A percentile compares a stretch with the other conserved stretches of the same genome.
Conservation (phyloP, 192 early-diverging fungal genomes). For the Helicostylum pulchrum region DNA sequence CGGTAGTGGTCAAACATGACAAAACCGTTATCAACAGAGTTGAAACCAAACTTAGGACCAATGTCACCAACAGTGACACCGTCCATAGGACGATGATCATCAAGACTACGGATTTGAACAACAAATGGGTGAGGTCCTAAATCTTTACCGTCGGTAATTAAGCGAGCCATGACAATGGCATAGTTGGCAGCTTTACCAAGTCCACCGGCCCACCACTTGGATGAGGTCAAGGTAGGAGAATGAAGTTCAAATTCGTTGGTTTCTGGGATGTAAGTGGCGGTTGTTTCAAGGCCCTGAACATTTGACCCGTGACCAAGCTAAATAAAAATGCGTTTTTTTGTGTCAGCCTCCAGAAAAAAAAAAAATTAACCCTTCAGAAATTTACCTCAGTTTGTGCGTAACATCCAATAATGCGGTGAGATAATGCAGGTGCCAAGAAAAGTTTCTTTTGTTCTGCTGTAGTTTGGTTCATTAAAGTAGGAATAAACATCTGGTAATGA, state of each 20-base stretch:
- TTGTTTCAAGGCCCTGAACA: conserved; percentile 89
- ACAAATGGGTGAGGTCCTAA: conserved; percentile 77
- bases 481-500: conserved; percentile 82
- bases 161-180: conserved; percentile 81
- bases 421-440: conserved; percentile 69
- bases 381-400: conserved; percentile 77
- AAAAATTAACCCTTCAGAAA: too few relatives aligned
- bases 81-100: conserved; percentile 67
- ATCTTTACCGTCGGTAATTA: conserved; percentile 72
- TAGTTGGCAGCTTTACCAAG: conserved; percentile 78
- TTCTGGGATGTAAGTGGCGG: conserved; percentile 76
- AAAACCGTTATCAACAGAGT: conserved; percentile 83
- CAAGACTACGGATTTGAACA: conserved; percentile 74
- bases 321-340: neutral
- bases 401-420: conserved; percentile 80
- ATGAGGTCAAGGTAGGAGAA: conserved; percentile 68
- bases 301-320: conserved; percentile 67
- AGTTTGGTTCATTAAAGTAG: conserved; percentile 70
- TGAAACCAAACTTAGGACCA: conserved; percentile 87
- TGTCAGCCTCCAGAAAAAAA: too few relatives aligned
- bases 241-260: conserved; percentile 88
- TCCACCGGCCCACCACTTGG: conserved; percentile 89
- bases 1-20: conserved; percentile 79
- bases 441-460: conserved; percentile 75
- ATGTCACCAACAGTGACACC: conserved; percentile 86